These are phyloP conservation scores for Eudorina sp. DNA, from an alignment of 139 green algal species.

Conservation along the genomic window DNA sequence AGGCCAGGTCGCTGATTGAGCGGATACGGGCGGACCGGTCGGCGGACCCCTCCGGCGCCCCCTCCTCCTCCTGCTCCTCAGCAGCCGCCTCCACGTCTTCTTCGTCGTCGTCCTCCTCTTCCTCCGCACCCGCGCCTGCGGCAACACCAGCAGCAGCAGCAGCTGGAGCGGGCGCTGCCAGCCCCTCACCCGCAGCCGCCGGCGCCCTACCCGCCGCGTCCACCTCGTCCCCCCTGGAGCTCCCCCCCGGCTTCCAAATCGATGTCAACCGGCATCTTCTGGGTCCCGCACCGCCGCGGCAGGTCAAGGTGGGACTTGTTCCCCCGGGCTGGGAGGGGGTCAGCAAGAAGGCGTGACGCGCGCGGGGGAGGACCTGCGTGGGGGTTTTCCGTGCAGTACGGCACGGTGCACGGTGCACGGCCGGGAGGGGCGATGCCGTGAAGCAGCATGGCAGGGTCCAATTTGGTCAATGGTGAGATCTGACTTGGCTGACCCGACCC, in stretches of 20 bases:
- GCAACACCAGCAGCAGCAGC: background rate
- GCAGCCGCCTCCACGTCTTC: background rate
- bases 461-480: too few species aligned
- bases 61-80: background rate
- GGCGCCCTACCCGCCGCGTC: too few species aligned
- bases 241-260: constrained; percentile 62
- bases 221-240: background rate
- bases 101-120: background rate
- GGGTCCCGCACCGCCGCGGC: constrained; percentile 71
- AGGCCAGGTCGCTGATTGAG: background rate
- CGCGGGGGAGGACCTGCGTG: too few species aligned
- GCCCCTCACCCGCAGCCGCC: background rate
- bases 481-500: too few species aligned
- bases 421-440: too few species aligned
- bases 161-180: too few species aligned
- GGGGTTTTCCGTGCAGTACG: too few species aligned
- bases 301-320: constrained; percentile 68
- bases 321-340: too few species aligned
- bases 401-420: too few species aligned
- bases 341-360: too few species aligned
- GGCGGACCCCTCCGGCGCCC: background rate
- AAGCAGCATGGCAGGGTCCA: too few species aligned
- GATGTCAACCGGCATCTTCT: constrained; percentile 77
- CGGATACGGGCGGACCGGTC: background rate
- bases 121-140: background rate